phyloP scores from a whole-genome alignment of 306 rosid genomes.

The Glycine tomentella region DNA sequence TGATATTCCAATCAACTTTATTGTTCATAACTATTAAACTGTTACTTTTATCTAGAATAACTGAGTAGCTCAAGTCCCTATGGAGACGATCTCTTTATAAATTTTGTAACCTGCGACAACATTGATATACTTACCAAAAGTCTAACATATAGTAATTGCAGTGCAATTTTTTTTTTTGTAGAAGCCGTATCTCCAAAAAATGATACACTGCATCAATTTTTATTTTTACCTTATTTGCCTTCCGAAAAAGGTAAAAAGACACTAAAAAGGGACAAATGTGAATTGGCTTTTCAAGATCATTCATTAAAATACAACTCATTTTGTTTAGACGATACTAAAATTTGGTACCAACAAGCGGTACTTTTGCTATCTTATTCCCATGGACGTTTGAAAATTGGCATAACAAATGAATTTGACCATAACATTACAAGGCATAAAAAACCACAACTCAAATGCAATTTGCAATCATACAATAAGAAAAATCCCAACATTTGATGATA shows the following conservation, averaged over 20 bases:
- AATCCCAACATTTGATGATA: conserved; percentile 2
- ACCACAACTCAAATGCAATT: conserved; percentile 17
- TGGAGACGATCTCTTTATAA: too few relatives aligned
- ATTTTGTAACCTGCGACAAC: too few relatives aligned
- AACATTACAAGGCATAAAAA: conserved; percentile 20
- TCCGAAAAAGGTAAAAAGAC: not conserved
- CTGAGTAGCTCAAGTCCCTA: too few relatives aligned
- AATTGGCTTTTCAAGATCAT: conserved; percentile 82
- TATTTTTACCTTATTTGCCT: not conserved
- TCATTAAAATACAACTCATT: conserved; percentile 81
- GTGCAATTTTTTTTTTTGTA: too few relatives aligned
- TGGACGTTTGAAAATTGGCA: conserved; percentile 58
- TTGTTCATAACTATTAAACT: too few relatives aligned
- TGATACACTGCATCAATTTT: not conserved
- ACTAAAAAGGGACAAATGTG: not conserved
- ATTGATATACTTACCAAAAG: too few relatives aligned
- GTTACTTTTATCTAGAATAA: too few relatives aligned
- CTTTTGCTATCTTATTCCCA: conserved; percentile 82
- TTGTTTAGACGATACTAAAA: conserved; percentile 73
- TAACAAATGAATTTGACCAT: conserved; percentile 21
- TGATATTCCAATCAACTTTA: too few relatives aligned
- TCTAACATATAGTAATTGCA: too few relatives aligned
- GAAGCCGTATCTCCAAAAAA: conserved; percentile 19
- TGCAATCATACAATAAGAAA: conserved; percentile 16
- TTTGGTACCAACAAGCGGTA: conserved; percentile 84